phyloP scores from a whole-genome alignment of 192 early-diverging fungal species.

The Nowakowskiella sp. region DNA sequence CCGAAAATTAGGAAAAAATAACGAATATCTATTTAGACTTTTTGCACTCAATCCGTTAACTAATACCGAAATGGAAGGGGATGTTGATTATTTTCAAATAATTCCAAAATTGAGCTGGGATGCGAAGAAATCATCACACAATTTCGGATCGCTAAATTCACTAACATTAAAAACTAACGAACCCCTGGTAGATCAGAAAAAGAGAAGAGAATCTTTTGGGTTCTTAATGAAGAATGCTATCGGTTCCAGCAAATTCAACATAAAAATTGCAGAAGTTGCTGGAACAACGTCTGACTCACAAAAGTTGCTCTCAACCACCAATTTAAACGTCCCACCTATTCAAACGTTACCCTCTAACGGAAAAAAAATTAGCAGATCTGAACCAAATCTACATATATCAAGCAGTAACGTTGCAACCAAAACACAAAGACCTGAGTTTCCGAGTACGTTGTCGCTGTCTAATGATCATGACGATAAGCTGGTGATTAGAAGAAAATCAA shows the following conservation, averaged over 20 bases:
- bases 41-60: conserved; percentile 20
- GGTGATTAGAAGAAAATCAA: background rate
- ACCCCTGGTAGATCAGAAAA: too few species aligned
- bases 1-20: conserved; percentile 1
- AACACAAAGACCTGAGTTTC: conserved; percentile 1
- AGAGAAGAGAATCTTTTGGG: too few species aligned
- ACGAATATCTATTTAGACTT: conserved; percentile 14
- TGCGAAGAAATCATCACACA: background rate
- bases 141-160: conserved; percentile 14
- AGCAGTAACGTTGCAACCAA: background rate
- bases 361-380: too few species aligned
- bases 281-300: background rate
- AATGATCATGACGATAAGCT: background rate
- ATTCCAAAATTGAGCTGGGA: background rate
- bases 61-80: conserved; percentile 22
- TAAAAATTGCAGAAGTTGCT: conserved; percentile 10
- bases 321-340: too few species aligned
- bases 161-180: conserved; percentile 3
- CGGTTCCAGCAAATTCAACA: background rate
- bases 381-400: too few species aligned
- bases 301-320: too few species aligned
- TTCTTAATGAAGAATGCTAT: too few species aligned
- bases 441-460: background rate
- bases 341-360: too few species aligned
- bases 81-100: conserved; percentile 17